Conservation (phyloP, 2,329 filamentous ascomycete species). For the Pseudocercospora vitis region DNA sequence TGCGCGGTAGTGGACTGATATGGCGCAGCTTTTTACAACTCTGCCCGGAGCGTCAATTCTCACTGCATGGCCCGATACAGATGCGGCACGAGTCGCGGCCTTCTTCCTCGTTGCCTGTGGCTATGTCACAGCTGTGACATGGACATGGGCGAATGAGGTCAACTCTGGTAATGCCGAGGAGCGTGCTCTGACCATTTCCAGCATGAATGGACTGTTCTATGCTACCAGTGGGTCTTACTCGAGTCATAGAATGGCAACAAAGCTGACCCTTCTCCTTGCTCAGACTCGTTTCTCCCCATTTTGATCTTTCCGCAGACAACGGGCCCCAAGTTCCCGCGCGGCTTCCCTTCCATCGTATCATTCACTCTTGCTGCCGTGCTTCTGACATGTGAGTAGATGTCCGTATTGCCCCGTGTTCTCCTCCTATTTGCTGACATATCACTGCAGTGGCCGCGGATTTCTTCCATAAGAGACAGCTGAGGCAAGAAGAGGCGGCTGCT, state of each 20-base stretch:
- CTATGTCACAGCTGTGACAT: constrained; percentile 15
- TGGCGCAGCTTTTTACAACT: constrained; percentile 6
- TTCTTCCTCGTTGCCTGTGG: constrained; percentile 17
- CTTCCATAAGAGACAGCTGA: constrained; percentile 13
- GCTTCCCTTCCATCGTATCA: constrained; percentile 13
- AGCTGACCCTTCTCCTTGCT: neutral
- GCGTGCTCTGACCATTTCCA: constrained; percentile 14
- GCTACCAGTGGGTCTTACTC: constrained; percentile 10
- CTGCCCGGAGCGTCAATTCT: constrained; percentile 11
- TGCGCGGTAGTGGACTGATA: neutral
- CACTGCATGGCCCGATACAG: constrained; percentile 11
- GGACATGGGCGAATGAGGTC: constrained; percentile 18
- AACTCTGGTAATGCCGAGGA: constrained; percentile 16
- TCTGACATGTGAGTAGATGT: constrained; percentile 7
- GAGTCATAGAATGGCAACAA: neutral
- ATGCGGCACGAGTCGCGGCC: constrained; percentile 13
- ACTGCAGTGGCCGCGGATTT: constrained; percentile 8
- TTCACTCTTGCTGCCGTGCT: constrained; percentile 10
- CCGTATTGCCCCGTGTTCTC: neutral
- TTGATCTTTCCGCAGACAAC: constrained; percentile 18
- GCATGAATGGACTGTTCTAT: constrained; percentile 19
- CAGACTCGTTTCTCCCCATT: constrained; percentile 15
- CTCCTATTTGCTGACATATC: neutral
- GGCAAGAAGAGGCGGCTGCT: constrained; percentile 1
- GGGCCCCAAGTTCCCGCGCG: constrained; percentile 10